Evolutionary conservation across 169 alveolate genomes (phyloP).

Genomic region (Plasmodium knowlesi): DNA sequence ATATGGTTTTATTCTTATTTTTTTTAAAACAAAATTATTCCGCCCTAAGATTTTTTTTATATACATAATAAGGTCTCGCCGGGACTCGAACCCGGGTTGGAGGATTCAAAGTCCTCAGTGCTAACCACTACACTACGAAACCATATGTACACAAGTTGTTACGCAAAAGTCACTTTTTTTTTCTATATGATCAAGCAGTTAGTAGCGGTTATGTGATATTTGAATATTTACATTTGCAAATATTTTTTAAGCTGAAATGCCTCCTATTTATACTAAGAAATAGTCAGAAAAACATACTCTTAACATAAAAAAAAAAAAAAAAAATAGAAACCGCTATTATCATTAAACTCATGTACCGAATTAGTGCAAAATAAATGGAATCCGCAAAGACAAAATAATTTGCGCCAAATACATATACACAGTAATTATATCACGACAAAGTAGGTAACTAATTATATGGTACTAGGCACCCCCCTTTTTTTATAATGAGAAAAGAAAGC

Average conservation of each 20-base stretch:
- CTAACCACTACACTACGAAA: constrained; percentile 95
- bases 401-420: background rate
- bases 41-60: too few relatives aligned
- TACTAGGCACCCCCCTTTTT: background rate
- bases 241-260: background rate
- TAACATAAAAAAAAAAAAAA: too few relatives aligned
- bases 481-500: background rate
- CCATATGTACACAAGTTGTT: constrained; percentile 63
- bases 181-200: too few relatives aligned
- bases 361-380: background rate
- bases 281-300: background rate
- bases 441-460: background rate
- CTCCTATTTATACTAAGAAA: background rate
- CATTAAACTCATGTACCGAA: background rate
- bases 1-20: background rate
- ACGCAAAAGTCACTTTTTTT: background rate
- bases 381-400: background rate
- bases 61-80: constrained; percentile 96
- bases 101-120: constrained; percentile 96
- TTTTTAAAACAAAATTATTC: too few relatives aligned
- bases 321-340: too few relatives aligned
- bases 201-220: background rate
- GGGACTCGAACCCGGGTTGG: constrained; percentile 97
- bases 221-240: too few relatives aligned
- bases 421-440: background rate